Evolutionary conservation across 2,329 filamentous ascomycete genomes (phyloP).

Genomic region (Chaetothyriales sp.): DNA sequence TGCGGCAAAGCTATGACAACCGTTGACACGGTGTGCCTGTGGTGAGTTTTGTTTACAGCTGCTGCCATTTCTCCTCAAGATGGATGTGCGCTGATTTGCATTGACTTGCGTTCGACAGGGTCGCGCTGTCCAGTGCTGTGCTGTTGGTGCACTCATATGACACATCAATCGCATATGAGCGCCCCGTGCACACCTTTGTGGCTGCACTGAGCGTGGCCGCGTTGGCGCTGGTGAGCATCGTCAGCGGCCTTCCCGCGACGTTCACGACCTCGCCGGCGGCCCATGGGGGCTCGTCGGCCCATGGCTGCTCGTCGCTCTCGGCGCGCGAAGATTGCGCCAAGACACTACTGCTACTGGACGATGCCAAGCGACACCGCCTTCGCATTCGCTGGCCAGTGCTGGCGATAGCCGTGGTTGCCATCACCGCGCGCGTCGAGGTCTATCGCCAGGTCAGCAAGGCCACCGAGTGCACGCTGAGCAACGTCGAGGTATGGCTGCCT

Average conservation of each 20-base stretch:
- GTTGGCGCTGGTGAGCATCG: slow-evolving; percentile 25
- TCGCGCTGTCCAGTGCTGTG: slow-evolving; percentile 22
- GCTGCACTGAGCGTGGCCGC: slow-evolving; percentile 30
- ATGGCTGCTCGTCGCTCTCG: too few relatives aligned
- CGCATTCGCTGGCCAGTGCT: slow-evolving; percentile 9
- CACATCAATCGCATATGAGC: slow-evolving; percentile 30
- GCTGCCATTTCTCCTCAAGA: not conserved
- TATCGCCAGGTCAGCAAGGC: slow-evolving; percentile 29
- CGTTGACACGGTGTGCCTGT: slow-evolving; percentile 6
- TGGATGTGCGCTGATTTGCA: too few relatives aligned
- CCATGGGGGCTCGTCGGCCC: not conserved
- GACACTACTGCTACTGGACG: not conserved
- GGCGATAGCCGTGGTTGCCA: slow-evolving; percentile 14
- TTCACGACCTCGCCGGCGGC: slow-evolving; percentile 5
- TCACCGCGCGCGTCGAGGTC: slow-evolving; percentile 26
- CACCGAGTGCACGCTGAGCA: slow-evolving; percentile 29
- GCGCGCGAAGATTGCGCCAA: slow-evolving; percentile 1
- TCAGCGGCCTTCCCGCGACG: slow-evolving; percentile 22
- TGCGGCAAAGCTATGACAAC: slow-evolving; percentile 2
- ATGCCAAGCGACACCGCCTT: not conserved
- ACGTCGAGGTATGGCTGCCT: slow-evolving; percentile 23
- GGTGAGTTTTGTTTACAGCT: slow-evolving; percentile 1
- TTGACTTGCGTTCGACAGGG: not conserved
- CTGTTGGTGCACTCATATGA: slow-evolving; percentile 25
- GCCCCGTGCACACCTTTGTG: slow-evolving; percentile 32